phyloP scores from a whole-genome alignment of 257 asterid species.

The Fraxinus pennsylvanica region DNA sequence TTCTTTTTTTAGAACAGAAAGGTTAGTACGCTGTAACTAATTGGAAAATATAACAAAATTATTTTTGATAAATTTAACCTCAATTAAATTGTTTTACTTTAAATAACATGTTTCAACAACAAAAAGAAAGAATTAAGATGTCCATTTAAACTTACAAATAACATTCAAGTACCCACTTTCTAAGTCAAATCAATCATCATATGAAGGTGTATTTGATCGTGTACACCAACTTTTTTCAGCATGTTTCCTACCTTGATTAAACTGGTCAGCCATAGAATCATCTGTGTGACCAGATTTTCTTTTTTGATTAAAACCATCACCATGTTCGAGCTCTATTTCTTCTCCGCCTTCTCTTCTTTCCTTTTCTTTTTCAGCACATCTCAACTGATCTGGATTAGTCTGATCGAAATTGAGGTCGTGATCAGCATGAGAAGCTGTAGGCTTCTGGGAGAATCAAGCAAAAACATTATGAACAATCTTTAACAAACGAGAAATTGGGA shows the following conservation, averaged over 20 bases:
- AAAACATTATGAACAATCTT: slow-evolving; percentile 23
- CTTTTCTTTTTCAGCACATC: slow-evolving; percentile 47
- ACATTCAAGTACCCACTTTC: slow-evolving; percentile 15
- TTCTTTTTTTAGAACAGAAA: not conserved
- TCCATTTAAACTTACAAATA: not conserved
- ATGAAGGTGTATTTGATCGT: slow-evolving; percentile 19
- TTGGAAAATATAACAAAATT: not conserved
- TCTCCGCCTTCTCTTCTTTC: slow-evolving; percentile 50
- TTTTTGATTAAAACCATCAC: slow-evolving; percentile 39
- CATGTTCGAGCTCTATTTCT: slow-evolving; percentile 52
- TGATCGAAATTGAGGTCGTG: slow-evolving; percentile 43
- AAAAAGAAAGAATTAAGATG: slow-evolving; percentile 13
- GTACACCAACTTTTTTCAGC: slow-evolving; percentile 13
- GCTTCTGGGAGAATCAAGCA: slow-evolving; percentile 49
- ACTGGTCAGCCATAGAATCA: slow-evolving; percentile 51
- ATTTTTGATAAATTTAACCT: slow-evolving; percentile 13
- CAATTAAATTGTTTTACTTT: not conserved
- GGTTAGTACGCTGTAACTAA: slow-evolving; percentile 4
- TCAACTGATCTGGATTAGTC: slow-evolving; percentile 51
- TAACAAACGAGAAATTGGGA: slow-evolving; percentile 19
- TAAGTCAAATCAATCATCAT: slow-evolving; percentile 21
- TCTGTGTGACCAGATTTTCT: slow-evolving; percentile 52
- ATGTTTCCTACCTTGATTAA: slow-evolving; percentile 57
- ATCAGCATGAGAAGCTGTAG: slow-evolving; percentile 47
- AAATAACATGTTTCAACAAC: slow-evolving; percentile 23